Evolutionary conservation across 1,139 yeast genomes (phyloP).

Genomic region (Zygosaccharomyces pseudobailii): DNA sequence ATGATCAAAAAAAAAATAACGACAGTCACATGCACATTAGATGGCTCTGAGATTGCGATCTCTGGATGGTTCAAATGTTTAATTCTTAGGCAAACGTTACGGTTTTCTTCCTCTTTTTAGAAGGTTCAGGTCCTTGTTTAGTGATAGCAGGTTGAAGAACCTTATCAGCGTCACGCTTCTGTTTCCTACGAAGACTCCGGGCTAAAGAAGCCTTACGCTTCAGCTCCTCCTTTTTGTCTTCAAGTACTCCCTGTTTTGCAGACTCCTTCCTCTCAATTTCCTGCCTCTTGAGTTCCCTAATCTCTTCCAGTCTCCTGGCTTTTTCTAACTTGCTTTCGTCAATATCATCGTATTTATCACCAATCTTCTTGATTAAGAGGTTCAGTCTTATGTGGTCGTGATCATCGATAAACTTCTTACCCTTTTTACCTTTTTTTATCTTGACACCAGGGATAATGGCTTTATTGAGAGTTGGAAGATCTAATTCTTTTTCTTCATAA

Average conservation of each 20-base stretch:
- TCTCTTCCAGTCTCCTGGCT: constrained; percentile 81
- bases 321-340: constrained; percentile 89
- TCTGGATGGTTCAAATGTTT: not conserved
- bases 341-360: constrained; percentile 74
- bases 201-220: constrained; percentile 67
- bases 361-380: constrained; percentile 72
- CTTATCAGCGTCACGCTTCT: constrained; percentile 48
- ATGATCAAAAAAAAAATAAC: too few species aligned
- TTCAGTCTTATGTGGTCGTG: constrained; percentile 58
- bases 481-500: constrained; percentile 72
- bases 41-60: too few species aligned
- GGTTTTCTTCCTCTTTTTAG: constrained; percentile 18
- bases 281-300: constrained; percentile 77
- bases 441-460: constrained; percentile 85
- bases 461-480: constrained; percentile 72
- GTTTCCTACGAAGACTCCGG: constrained; percentile 64
- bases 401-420: constrained; percentile 81
- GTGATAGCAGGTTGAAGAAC: constrained; percentile 32
- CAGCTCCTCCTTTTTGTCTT: constrained; percentile 72
- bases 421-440: constrained; percentile 78
- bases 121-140: constrained; percentile 25
- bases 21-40: too few species aligned
- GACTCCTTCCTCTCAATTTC: constrained; percentile 84
- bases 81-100: constrained; percentile 21
- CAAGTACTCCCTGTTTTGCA: constrained; percentile 62